Evolutionary conservation across 2,329 filamentous ascomycete genomes (phyloP), one percentile per base, ranked within the genome.

Genomic region (Diaporthe humulicola): DNA sequence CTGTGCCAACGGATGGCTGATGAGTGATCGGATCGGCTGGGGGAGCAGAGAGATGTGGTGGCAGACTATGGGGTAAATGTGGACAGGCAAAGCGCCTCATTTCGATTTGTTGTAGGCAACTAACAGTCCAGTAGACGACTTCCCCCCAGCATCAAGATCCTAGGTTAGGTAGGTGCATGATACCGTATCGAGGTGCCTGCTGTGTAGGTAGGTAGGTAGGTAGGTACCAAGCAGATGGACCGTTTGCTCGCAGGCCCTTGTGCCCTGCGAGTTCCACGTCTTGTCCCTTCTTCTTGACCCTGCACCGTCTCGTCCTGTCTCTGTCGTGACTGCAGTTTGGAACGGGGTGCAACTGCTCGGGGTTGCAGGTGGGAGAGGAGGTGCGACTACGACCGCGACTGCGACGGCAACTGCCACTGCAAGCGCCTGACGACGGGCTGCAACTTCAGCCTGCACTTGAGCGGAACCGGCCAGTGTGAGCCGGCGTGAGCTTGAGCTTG

Each of bases 361-460:
- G 66, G n/a, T 28, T 70, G 33, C 33, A 36, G 38, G 52, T 70
- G 67, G 40, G 45, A 70, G 36, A 52, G 61, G 15, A 52, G n/a
- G 9, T 33, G 30, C 36, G 33, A 50, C 30, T 42, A 28, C 42
- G 6, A 40, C 70, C 17, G 69, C 36, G 10, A n/a, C 25, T 28
- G 50, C 52, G 4, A 48, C 56, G 28, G 33, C 54, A 33, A 48
- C 56, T 60, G 30, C 57, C 45, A 61, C 48, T 54, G 57, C 70
- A 64, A 72, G 70, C 70, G 57, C 70, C 70, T 54, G 70, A 54
- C 54, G 70, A 72, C 70, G 70, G 70, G 70, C 70, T 60, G 70
- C 70, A 72, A 66, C 45, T 64, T 72, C 70, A 72, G 70, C 70
- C 60, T 54, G 70, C 45, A 33, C 70, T 61, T 64, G 42, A 19